Evolutionary conservation across 2,329 filamentous ascomycete genomes (phyloP), one percentile per base, ranked within the genome.

Genomic region (Ophiocordyceps camponoti-saundersi): DNA sequence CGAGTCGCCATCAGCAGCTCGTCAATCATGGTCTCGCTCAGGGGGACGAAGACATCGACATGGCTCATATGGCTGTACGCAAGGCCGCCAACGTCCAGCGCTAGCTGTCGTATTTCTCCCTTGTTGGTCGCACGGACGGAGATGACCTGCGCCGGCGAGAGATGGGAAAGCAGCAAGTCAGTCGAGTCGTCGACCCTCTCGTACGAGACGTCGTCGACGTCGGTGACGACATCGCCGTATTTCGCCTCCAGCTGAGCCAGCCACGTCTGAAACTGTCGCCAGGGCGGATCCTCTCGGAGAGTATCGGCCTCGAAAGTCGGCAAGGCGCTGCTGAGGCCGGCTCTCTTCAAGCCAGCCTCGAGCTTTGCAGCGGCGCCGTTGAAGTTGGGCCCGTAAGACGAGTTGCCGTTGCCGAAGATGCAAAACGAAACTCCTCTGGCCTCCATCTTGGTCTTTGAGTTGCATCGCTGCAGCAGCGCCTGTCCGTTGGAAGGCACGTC

Each of bases 11-110:
- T 22, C 10, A 47, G 42, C 8, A 47, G 30, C n/a, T 47, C 46
- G 32, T 47, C 42, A 10, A 47, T 23, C 15, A 11, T 21, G 10
- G 13, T 22, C 16, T 44, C 20, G 11, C 29, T 16, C 3, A 47
- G 42, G 8, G 46, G 46, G 11, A 47, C 41, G n/a, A 47, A 47
- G 22, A 47, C 34, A 12, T 47, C 46, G 10, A 47, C 30, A 15
- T 47, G 46, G 42, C 46, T 47, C 46, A 47, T 44, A 32, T 47
- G 46, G 42, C 46, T 39, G 23, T 47, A 47, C 15, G 44, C 46
- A 21, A 47, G 41, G 3, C 23, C 22, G 42, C 46, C 46, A 4
- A 47, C 22, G 21, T 47, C 41, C n/a, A 47, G 16, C 13, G 46
- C 46, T 11, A 47, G 13, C 16, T 32, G 46, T 34, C 21, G 20